Conservation (phyloP, 768 basidiomycete species). For the Agrocybe chaxingu region DNA sequence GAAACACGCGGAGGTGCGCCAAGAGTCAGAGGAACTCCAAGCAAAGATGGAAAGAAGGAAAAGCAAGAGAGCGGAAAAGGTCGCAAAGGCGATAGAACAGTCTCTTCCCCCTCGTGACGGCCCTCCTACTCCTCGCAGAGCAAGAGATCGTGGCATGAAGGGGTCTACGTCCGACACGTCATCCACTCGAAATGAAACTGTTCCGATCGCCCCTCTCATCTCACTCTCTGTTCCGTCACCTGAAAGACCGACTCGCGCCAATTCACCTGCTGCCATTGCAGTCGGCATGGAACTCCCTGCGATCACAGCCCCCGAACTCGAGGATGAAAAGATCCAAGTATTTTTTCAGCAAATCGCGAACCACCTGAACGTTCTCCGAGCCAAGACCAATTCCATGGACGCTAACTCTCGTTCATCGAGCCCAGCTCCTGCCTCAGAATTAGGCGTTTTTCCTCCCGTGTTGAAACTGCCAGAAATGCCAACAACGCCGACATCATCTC, state of each 20-base stretch:
- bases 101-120: constrained; percentile 49
- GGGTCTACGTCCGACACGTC: constrained; percentile 13
- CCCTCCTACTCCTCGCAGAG: constrained; percentile 63
- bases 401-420: constrained; percentile 3
- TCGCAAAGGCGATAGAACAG: constrained; percentile 14
- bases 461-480: constrained; percentile 2
- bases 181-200: constrained; percentile 12
- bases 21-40: constrained; percentile 53
- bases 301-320: constrained; percentile 63
- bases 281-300: constrained; percentile 32
- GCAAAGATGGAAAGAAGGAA: constrained; percentile 33
- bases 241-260: constrained; percentile 1
- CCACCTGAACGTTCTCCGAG: constrained; percentile 73
- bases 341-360: constrained; percentile 87
- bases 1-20: constrained; percentile 69
- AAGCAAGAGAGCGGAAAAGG: constrained; percentile 25
- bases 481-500: not conserved
- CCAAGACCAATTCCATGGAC: constrained; percentile 31
- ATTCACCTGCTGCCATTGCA: not conserved
- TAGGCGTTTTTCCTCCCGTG: constrained; percentile 1
- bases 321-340: constrained; percentile 73
- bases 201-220: constrained; percentile 14
- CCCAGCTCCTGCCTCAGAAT: constrained; percentile 1
- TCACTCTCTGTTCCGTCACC: constrained; percentile 20
- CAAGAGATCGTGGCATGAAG: constrained; percentile 28